Base-by-base conservation (phyloP, 139 green algal species). In the Tetradesmus obliquus region DNA sequence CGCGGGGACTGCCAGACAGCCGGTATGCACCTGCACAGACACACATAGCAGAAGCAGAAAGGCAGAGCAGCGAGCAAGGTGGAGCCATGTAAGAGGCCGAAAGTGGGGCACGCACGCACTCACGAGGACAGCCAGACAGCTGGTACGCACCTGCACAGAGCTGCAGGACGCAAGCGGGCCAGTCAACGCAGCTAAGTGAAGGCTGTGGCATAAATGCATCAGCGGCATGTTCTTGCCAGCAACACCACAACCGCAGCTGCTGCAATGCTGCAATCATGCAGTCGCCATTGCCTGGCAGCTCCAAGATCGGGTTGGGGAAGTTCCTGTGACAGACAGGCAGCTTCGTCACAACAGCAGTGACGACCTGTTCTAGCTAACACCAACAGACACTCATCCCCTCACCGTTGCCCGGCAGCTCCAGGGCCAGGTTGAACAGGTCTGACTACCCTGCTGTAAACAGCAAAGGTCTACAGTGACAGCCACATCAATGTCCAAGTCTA, bases 361-460 rank as follows among this genome's bases (percentile, higher is more conserved):
- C 32, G 32, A 45, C 32, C 32, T 45, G 32, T 45, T 45, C 32
- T 45, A 45, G 32, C 32, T 45, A 45, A 0, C 32, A 45, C 32
- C 32, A 45, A 45, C 32, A 45, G 32, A 45, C 32, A 45, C 5
- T 96, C 91, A 6, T 95, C 96, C 62, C 20, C 71, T 24, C 71
- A 1, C 94, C 94, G 66, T 93, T 95, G 66, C 95, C 94, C 1
- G 94, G 94, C 85, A 97, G 90, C 87, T 96, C 94, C 76, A 97
- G 90, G 3, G 95, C 91, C 12, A 95, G 72, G 87, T 96, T 95
- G 86, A 96, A 97, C 22, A 96, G 55, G 17, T 66, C 57, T 66
- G 57, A 66, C 57, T 66, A 66, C 8, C 32, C 32, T 45, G 32
- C 32, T 45, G 32, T 92, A 89, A 6, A 97, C 91, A 6, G 96